Evolutionary conservation across 2,329 filamentous ascomycete genomes (phyloP).

Genomic region (Rugonectria rugulosa): DNA sequence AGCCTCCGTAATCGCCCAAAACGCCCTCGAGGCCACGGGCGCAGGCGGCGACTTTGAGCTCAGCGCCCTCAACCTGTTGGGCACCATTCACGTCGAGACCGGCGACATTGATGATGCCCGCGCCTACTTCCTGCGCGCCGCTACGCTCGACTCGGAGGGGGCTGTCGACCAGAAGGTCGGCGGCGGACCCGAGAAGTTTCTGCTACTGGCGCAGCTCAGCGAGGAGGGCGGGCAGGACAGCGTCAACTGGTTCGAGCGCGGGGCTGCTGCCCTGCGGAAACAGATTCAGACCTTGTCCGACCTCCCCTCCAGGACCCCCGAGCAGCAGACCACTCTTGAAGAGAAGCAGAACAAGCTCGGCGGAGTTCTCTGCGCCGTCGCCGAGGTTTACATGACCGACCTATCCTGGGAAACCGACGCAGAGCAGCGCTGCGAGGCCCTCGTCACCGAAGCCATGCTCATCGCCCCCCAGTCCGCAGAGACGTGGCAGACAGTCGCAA

Average conservation of each 20-base stretch:
- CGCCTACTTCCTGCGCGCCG: constrained; percentile 75
- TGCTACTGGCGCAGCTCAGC: constrained; percentile 92
- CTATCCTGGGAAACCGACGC: constrained; percentile 92
- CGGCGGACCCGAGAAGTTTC: constrained; percentile 90
- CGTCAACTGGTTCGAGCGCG: constrained; percentile 72
- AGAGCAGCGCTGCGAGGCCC: constrained; percentile 83
- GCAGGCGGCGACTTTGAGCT: constrained; percentile 60
- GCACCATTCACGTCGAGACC: constrained; percentile 81
- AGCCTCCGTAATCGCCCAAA: constrained; percentile 49
- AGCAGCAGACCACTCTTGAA: constrained; percentile 56
- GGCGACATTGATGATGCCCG: constrained; percentile 82
- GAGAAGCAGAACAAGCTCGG: constrained; percentile 84
- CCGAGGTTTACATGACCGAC: constrained; percentile 99
- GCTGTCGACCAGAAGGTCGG: constrained; percentile 73
- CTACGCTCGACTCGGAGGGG: constrained; percentile 79
- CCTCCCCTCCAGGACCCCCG: constrained; percentile 45
- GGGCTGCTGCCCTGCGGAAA: constrained; percentile 74
- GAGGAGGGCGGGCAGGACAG: constrained; percentile 72
- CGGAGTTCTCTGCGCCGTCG: constrained; percentile 90
- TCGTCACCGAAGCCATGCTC: constrained; percentile 89
- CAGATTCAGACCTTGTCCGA: constrained; percentile 73
- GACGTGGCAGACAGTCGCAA: constrained; percentile 94
- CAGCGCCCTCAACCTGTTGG: constrained; percentile 76
- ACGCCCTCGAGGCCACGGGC: constrained; percentile 54
- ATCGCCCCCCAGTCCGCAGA: constrained; percentile 83